phyloP scores from a whole-genome alignment of 805 yeast genomes.

The Monosporozyma servazzii region DNA sequence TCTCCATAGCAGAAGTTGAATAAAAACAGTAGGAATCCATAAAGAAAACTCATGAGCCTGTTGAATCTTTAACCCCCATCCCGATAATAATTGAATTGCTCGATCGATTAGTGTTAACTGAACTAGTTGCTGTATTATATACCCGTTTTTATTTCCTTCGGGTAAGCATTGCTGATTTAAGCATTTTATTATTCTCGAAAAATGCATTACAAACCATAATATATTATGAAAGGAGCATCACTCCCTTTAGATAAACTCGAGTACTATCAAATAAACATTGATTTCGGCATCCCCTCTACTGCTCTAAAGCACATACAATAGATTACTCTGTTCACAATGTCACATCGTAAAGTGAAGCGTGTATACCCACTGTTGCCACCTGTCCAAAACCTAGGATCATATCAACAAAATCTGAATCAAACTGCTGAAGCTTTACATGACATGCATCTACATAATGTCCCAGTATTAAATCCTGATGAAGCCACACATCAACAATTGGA shows the following conservation, averaged over 20 bases:
- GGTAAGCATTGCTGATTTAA: not conserved
- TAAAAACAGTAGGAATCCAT: not conserved
- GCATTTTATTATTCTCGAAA: not conserved
- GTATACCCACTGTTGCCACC: constrained; percentile 35
- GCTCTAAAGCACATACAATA: not conserved
- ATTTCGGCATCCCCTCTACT: not conserved
- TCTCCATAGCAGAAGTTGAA: not conserved
- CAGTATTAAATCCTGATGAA: constrained; percentile 19
- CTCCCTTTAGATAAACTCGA: not conserved
- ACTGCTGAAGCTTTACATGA: constrained; percentile 26
- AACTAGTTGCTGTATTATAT: not conserved
- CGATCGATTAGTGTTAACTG: not conserved
- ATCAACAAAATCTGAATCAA: constrained; percentile 24
- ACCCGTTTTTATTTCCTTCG: not conserved
- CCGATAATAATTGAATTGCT: not conserved
- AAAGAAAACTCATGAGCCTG: too few relatives aligned
- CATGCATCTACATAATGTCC: constrained; percentile 29
- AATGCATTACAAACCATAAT: not conserved
- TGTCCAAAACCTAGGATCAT: constrained; percentile 21
- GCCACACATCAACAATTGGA: not conserved
- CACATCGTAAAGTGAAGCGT: constrained; percentile 34
- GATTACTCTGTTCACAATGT: constrained; percentile 8
- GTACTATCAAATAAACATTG: not conserved
- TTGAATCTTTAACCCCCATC: too few relatives aligned
- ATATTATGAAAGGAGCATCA: not conserved